phyloP scores from a whole-genome alignment of 345 rosid genomes.

The Citrus trifoliata region DNA sequence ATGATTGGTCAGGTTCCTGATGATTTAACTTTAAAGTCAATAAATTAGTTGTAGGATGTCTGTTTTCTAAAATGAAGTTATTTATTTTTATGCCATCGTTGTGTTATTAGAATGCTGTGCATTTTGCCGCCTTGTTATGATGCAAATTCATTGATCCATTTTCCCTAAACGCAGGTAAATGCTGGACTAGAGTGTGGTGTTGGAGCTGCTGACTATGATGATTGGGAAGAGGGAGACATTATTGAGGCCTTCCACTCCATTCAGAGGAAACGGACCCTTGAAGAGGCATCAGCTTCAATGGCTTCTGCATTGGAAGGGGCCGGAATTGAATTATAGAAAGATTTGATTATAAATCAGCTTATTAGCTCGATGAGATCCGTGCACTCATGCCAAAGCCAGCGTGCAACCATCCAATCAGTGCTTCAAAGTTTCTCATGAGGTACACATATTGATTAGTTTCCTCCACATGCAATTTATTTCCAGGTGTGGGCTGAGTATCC shows the following conservation, averaged over 20 bases:
- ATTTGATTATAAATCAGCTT: neutral
- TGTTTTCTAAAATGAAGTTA: neutral
- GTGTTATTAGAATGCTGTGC: neutral
- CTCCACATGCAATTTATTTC: constrained; percentile 4
- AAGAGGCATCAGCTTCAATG: constrained; percentile 97
- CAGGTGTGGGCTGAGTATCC: neutral
- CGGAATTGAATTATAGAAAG: constrained; percentile 40
- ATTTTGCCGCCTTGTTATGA: neutral
- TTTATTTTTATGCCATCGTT: neutral
- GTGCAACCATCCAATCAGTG: neutral
- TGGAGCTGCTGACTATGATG: constrained; percentile 58
- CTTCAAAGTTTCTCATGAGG: neutral
- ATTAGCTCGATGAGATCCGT: neutral
- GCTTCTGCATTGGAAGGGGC: constrained; percentile 75
- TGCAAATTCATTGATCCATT: neutral
- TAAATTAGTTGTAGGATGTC: neutral
- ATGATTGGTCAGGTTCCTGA: neutral
- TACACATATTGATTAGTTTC: neutral
- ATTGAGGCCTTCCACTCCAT: constrained; percentile 66
- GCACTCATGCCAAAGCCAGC: neutral
- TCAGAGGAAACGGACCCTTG: constrained; percentile 84
- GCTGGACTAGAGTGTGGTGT: constrained; percentile 91
- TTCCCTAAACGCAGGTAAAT: constrained; percentile 57
- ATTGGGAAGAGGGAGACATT: constrained; percentile 80
- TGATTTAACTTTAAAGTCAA: neutral